phyloP scores from a whole-genome alignment of 225 moss, liverwort and hornwort species.

The Sphagnum tenellum region DNA sequence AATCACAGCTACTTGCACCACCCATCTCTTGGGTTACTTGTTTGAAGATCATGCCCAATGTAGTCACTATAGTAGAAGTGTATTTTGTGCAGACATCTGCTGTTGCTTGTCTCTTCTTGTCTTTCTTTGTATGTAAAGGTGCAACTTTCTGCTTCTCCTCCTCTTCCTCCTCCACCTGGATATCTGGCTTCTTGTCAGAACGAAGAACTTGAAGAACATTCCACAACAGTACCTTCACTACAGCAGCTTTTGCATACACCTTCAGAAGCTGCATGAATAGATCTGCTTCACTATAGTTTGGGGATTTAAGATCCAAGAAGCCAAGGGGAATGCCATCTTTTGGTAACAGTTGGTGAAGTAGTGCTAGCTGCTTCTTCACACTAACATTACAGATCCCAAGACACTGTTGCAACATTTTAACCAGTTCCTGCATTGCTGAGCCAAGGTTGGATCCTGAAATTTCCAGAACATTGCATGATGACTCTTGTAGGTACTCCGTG shows the following conservation, averaged over 20 bases:
- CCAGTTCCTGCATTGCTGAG: conserved; percentile 39
- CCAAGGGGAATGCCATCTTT: conserved; percentile 26
- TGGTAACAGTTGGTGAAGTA: conserved; percentile 50
- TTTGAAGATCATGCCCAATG: conserved; percentile 46
- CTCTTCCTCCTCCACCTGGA: no score
- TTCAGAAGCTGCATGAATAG: conserved; percentile 13
- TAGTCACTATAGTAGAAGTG: conserved; percentile 36
- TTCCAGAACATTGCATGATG: no score
- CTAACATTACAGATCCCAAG: conserved; percentile 34
- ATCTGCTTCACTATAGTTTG: conserved; percentile 34
- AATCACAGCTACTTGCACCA: no score
- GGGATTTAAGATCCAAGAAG: conserved; percentile 14
- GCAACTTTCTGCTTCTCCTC: no score
- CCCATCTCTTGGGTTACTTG: conserved; percentile 2
- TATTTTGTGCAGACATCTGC: conserved; percentile 26
- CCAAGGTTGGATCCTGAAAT: background rate
- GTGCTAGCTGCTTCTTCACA: conserved; percentile 28
- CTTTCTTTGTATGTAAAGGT: background rate
- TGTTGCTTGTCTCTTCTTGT: conserved; percentile 5
- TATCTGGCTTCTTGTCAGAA: no score
- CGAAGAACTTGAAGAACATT: no score
- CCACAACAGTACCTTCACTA: conserved; percentile 18
- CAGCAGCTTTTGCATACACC: conserved; percentile 29
- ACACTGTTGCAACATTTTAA: conserved; percentile 45
- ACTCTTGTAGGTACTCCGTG: background rate